phyloP scores from a whole-genome alignment of 495 filamentous ascomycete genomes.

The Neurospora sp. region DNA sequence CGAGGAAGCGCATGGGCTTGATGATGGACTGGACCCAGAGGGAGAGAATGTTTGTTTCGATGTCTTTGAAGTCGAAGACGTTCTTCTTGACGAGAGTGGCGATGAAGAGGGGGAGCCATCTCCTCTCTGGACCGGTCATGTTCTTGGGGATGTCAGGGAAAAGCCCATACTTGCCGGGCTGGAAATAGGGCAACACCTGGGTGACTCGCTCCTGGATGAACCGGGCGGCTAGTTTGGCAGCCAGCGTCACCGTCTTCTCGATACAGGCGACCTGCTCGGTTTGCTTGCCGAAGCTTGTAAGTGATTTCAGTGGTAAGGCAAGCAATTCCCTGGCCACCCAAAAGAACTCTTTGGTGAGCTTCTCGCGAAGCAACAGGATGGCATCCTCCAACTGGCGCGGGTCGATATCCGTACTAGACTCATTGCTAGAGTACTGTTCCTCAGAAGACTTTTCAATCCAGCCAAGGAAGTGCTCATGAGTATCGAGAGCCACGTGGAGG shows the following conservation, averaged over 20 bases:
- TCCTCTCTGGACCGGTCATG: slow-evolving; percentile 17
- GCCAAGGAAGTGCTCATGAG: slow-evolving; percentile 26
- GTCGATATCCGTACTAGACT: slow-evolving; percentile 15
- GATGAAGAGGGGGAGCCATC: slow-evolving; percentile 31
- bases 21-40: slow-evolving; percentile 30
- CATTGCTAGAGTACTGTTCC: slow-evolving; percentile 21
- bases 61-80: slow-evolving; percentile 30
- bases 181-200: slow-evolving; percentile 29
- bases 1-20: slow-evolving; percentile 25
- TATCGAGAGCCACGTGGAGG: slow-evolving; percentile 27
- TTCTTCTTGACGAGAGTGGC: slow-evolving; percentile 28
- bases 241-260: slow-evolving; percentile 28
- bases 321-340: slow-evolving; percentile 29
- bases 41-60: slow-evolving; percentile 23
- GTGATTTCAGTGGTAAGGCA: slow-evolving; percentile 7
- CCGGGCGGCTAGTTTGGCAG: slow-evolving; percentile 28
- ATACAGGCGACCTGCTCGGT: slow-evolving; percentile 23
- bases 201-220: slow-evolving; percentile 30
- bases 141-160: slow-evolving; percentile 25
- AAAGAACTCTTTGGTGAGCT: slow-evolving; percentile 28
- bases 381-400: slow-evolving; percentile 33
- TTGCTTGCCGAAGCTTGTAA: slow-evolving; percentile 5
- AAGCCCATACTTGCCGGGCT: slow-evolving; percentile 25
- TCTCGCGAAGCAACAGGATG: slow-evolving; percentile 31
- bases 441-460: slow-evolving; percentile 29